Base-by-base conservation (phyloP, 129 eudicot species). In the Chrysanthemum seticuspe region DNA sequence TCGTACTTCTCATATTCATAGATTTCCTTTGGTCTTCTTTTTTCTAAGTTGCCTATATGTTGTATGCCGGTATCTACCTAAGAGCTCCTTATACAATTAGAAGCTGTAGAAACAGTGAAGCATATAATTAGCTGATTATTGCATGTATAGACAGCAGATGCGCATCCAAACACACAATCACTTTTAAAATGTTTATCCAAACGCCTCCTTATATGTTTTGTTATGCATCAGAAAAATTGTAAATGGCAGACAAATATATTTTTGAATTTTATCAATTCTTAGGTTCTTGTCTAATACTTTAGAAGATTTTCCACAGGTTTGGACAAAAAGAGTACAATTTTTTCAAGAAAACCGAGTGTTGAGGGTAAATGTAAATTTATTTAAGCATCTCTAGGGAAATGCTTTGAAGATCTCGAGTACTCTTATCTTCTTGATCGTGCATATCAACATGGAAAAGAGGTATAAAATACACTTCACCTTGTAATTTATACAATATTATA, bases 351-450 rank as follows among this genome's bases (percentile, higher is more conserved):
- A 21, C 21, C 21, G 21, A 21, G 21, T 21, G 21, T 21, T 21
- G 21, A 21, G 21, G 21, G 21, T 21, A 21, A 21, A 21, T 21
- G 21, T 21, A 21, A 21, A 21, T 21, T 21, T 21, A 21, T 21
- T 1, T 21, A 21, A 21, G 21, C 96, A 15, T 86, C 97, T 70
- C 83, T 91, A 5, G 96, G 88, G 62, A 91, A 86, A 68, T 91
- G 96, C 55, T 91, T 84, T 45, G 97, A 91, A 73, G 97, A 91
- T 68, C 78, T 91, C 48, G 97, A 91, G 78, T 91, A 88, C 67
- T 91, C 97, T 56, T 70, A 84, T 74, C 96, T 91, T 77, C 76
- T 91, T 69, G 96, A 91, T 77, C 87, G 74, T 70, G 97, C 97
- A 70, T 88, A 91, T 81, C 83, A 88, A 75, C 74, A 81, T 74